Base-by-base conservation (phyloP, 2,329 filamentous ascomycete genomes). In the Ambrosiella xylebori region DNA sequence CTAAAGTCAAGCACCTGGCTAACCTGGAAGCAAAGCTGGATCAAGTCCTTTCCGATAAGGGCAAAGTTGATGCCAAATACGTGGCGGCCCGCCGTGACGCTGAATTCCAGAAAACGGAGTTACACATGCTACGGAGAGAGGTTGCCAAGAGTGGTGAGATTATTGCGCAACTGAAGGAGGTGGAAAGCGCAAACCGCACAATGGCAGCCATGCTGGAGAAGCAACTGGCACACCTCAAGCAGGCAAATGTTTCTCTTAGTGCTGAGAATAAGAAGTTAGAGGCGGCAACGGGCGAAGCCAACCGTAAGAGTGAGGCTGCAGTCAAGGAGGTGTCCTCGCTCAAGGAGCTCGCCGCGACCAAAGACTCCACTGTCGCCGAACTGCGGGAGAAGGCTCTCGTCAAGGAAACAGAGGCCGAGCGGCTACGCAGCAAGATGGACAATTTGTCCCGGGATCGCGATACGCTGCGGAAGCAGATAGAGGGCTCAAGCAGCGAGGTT, bases 51-150 rank as follows among this genome's bases (percentile, higher is more conserved):
- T 87, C 88, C 0, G 89, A 98, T 70, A 98, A 98, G 73, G 83
- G 85, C 63, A 97, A 96, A 70, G 91, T 91, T 1, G 93, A 98
- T 66, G 91, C 97, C 67, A 97, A 97, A 70, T 98, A 95, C 68
- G 97, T 97, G 69, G 88, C 87, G 1, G 88, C 90, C 7, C 89
- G 95, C 76, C 96, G 95, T 68, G 85, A 90, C 64, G 94, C 91
- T 66, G 91, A 97, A 66, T 84, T 86, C 50, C 79, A 88, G 55
- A 85, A 89, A 59, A 77, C 80, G 60, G 91, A 97, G 70, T 84
- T 94, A 52, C 79, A 86, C 64, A 79, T 84, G 2, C 73, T 96
- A 59, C 82, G 88, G 61, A 77, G 82, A 61, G 90, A 97, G 68
- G 94, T 91, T 66, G 77, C 80, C 53, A 95, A 95, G 71, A 94